A percentile compares a stretch with the other conserved stretches of the same genome.
phyloP scores from a whole-genome alignment of 2,329 filamentous ascomycete species.

The Akanthomyces lecanii region DNA sequence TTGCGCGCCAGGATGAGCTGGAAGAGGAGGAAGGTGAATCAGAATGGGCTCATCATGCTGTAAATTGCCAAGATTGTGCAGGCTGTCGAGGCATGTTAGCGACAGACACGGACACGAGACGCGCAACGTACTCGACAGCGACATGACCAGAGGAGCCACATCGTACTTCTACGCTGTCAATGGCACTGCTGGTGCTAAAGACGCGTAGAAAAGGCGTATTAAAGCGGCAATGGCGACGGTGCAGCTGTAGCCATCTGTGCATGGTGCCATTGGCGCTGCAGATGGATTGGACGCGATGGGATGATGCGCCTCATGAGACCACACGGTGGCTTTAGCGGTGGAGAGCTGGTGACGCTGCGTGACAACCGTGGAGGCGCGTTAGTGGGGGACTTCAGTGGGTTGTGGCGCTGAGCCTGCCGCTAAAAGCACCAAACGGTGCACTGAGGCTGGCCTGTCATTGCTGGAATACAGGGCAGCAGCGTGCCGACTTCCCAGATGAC shows the following conservation, averaged over 20 bases:
- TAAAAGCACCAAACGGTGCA: neutral
- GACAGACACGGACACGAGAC: neutral
- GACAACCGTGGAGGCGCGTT: neutral
- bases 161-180: slow-evolving; percentile 41
- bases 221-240: slow-evolving; percentile 13
- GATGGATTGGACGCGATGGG: neutral
- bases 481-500: neutral
- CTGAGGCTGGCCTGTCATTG: no score
- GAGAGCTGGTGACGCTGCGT: neutral
- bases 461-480: neutral
- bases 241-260: slow-evolving; percentile 14
- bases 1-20: slow-evolving; percentile 27
- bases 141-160: slow-evolving; percentile 48
- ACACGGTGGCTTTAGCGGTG: neutral
- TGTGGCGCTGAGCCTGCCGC: neutral
- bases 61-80: slow-evolving; percentile 43
- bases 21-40: slow-evolving; percentile 51
- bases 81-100: slow-evolving; percentile 30
- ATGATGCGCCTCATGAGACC: neutral
- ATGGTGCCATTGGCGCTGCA: slow-evolving; percentile 5
- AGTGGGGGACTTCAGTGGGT: neutral
- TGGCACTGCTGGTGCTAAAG: slow-evolving; percentile 22
- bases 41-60: slow-evolving; percentile 42
- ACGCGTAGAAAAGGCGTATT: slow-evolving; percentile 23
- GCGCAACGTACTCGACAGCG: slow-evolving; percentile 44